Evolutionary conservation across 495 filamentous ascomycete genomes (phyloP).

Genomic region (Chlorociboria aeruginascens): DNA sequence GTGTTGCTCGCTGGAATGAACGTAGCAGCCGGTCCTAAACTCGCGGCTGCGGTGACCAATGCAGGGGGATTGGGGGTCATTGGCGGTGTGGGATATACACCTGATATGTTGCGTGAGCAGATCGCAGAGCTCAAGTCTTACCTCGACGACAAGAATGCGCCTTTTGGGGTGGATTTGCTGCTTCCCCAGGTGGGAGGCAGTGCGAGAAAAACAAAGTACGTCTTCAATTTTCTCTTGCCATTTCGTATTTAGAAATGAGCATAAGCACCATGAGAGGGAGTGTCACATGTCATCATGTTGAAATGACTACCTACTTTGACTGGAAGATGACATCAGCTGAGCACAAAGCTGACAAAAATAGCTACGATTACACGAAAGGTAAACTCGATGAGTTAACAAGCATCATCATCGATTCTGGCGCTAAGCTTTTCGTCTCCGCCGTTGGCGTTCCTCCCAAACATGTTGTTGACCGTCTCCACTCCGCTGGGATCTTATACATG

Average conservation of each 20-base stretch:
- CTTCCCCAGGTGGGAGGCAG: slow-evolving; percentile 89
- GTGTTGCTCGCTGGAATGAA: slow-evolving; percentile 97
- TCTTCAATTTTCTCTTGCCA: no score
- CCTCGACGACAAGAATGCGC: slow-evolving; percentile 89
- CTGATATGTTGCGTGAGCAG: slow-evolving; percentile 92
- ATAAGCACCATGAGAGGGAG: no score
- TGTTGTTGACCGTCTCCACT: slow-evolving; percentile 83
- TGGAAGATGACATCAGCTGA: no score
- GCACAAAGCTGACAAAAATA: slow-evolving; percentile 24
- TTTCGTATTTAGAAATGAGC: no score
- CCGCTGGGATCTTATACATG: slow-evolving; percentile 86
- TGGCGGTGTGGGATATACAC: slow-evolving; percentile 92
- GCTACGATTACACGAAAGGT: slow-evolving; percentile 99
- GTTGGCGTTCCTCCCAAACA: slow-evolving; percentile 85
- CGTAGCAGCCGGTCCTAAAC: slow-evolving; percentile 92
- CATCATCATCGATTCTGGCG: slow-evolving; percentile 83
- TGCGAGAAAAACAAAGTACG: slow-evolving; percentile 90
- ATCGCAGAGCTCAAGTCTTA: slow-evolving; percentile 87
- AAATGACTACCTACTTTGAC: background rate
- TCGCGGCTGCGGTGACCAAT: slow-evolving; percentile 94
- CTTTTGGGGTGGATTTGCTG: slow-evolving; percentile 92
- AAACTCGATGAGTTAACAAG: slow-evolving; percentile 86
- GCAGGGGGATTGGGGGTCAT: slow-evolving; percentile 94
- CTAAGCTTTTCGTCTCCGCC: slow-evolving; percentile 90
- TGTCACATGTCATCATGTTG: no score